Conservation (phyloP, 805 yeast species). For the Candida germanica region DNA sequence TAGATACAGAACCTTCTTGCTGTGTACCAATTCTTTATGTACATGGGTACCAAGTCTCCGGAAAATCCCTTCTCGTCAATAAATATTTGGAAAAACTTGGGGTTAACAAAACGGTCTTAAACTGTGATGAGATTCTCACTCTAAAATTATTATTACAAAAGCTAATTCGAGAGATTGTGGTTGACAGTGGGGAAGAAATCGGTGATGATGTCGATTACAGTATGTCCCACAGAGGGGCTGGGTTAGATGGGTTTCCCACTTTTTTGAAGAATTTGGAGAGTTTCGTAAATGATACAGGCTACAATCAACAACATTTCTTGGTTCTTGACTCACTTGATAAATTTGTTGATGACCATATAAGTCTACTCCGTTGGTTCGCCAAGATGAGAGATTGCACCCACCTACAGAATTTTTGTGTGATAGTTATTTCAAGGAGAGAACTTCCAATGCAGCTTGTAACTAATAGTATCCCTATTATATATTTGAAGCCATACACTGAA, state of each 20-base stretch:
- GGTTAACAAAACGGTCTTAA: constrained; percentile 27
- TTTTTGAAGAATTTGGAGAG: constrained; percentile 42
- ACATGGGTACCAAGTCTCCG: constrained; percentile 49
- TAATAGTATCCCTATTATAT: constrained; percentile 37
- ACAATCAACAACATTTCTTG: constrained; percentile 36
- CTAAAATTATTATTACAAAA: constrained; percentile 39
- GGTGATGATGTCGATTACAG: constrained; percentile 18
- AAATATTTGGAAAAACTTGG: constrained; percentile 26
- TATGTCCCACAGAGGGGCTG: constrained; percentile 21
- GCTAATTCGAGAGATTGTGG: constrained; percentile 35
- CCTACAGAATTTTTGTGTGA: constrained; percentile 29
- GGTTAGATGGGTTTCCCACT: constrained; percentile 41
- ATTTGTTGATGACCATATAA: constrained; percentile 41
- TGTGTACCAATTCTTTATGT: constrained; percentile 39
- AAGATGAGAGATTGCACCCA: constrained; percentile 42
- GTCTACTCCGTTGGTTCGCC: constrained; percentile 37
- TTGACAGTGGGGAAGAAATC: constrained; percentile 32
- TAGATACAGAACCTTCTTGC: constrained; percentile 23
- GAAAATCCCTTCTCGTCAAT: constrained; percentile 42
- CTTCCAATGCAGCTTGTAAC: constrained; percentile 38
- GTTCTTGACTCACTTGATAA: constrained; percentile 49
- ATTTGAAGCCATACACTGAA: constrained; percentile 36
- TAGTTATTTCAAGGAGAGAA: constrained; percentile 40
- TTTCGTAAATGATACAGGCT: constrained; percentile 28
- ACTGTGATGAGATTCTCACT: constrained; percentile 46